These are phyloP conservation scores for Paraurostyla sp. DNA, from an alignment of 73 alveolate species.

Conservation along the genomic window DNA sequence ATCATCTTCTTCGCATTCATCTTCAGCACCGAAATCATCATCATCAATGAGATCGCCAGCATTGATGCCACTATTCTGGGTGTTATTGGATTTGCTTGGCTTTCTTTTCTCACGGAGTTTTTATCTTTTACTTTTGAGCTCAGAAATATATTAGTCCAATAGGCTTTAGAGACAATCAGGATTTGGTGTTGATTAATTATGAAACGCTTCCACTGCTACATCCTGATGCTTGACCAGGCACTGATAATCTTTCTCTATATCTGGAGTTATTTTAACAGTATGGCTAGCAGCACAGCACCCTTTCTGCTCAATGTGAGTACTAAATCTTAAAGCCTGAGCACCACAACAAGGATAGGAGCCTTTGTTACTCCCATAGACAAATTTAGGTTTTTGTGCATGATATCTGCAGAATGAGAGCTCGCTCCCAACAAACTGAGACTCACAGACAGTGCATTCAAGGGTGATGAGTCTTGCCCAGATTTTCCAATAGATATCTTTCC, in stretches of 20 bases:
- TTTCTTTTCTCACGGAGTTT: constrained; percentile 51
- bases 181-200: neutral
- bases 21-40: constrained; percentile 44
- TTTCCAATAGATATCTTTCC: constrained; percentile 79
- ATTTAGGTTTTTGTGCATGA: constrained; percentile 73
- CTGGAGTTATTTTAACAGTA: neutral
- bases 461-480: constrained; percentile 70
- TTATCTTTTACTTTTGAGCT: constrained; percentile 4
- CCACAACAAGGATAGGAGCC: constrained; percentile 77
- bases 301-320: constrained; percentile 48
- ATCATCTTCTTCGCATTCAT: constrained; percentile 48
- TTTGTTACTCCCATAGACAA: constrained; percentile 62
- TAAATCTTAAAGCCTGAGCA: constrained; percentile 67
- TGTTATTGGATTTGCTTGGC: constrained; percentile 4
- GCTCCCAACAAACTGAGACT: constrained; percentile 50
- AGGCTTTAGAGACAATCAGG: constrained; percentile 36
- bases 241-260: constrained; percentile 21
- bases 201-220: constrained; percentile 41
- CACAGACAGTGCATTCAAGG: constrained; percentile 66
- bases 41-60: constrained; percentile 22
- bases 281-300: constrained; percentile 72
- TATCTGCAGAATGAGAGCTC: constrained; percentile 71
- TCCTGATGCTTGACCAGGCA: constrained; percentile 59
- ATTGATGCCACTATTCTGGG: neutral
- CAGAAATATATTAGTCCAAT: neutral